These are phyloP conservation scores for Saksenaea vasiformis DNA, from an alignment of 371 early-diverging fungal species.

Conservation along the genomic window DNA sequence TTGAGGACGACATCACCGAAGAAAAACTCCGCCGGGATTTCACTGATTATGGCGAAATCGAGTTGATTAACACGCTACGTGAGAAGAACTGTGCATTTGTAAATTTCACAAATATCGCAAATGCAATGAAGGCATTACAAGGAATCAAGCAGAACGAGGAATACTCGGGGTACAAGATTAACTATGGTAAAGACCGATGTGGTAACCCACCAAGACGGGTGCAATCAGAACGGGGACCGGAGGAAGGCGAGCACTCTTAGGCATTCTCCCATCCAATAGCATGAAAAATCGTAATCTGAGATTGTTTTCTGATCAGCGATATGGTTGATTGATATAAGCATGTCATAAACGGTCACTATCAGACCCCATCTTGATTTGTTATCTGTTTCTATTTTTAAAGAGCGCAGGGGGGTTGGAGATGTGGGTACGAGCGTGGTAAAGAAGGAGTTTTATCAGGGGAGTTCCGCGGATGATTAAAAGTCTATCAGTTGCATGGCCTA, in stretches of 20 bases:
- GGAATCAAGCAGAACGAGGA: slow-evolving; percentile 59
- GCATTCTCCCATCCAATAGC: background rate
- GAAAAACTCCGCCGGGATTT: slow-evolving; percentile 70
- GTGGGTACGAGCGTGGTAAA: slow-evolving; percentile 6
- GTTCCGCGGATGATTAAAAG: slow-evolving; percentile 5
- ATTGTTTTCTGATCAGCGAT: background rate
- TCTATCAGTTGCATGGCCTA: slow-evolving; percentile 2
- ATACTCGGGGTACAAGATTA: slow-evolving; percentile 60
- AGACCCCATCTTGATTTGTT: background rate
- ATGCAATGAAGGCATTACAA: slow-evolving; percentile 75
- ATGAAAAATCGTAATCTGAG: background rate
- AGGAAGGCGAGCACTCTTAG: background rate
- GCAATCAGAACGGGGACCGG: background rate
- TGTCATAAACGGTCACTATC: slow-evolving; percentile 7
- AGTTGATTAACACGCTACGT: slow-evolving; percentile 71
- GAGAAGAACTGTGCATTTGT: slow-evolving; percentile 86
- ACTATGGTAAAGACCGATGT: slow-evolving; percentile 87
- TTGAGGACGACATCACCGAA: slow-evolving; percentile 63
- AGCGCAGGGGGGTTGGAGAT: slow-evolving; percentile 5
- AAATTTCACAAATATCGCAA: slow-evolving; percentile 71
- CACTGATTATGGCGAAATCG: slow-evolving; percentile 77
- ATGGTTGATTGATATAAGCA: background rate
- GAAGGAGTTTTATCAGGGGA: background rate
- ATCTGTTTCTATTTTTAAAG: slow-evolving; percentile 4
- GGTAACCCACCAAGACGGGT: slow-evolving; percentile 50